Conservation (phyloP, 208 protist genomes). For the Trypanosoma caninum region DNA sequence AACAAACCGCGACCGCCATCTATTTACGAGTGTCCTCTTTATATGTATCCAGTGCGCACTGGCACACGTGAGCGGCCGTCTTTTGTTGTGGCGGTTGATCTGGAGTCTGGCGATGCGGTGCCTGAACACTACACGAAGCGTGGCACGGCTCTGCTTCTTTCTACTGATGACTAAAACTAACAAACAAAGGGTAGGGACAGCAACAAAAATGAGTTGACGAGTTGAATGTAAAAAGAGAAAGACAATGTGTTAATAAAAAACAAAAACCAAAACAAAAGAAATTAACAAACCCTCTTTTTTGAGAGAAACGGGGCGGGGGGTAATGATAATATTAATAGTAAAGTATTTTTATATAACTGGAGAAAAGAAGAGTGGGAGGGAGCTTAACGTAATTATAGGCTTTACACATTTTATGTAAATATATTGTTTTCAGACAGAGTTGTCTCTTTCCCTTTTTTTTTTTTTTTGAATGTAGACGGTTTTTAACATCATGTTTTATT, state of each 20-base stretch:
- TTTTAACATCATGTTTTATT: too few species aligned
- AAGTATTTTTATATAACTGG: too few species aligned
- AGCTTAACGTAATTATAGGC: too few species aligned
- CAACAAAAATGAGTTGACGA: neutral
- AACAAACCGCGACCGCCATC: constrained; percentile 73
- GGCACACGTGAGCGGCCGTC: constrained; percentile 95
- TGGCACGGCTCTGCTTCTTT: constrained; percentile 96
- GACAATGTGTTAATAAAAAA: neutral
- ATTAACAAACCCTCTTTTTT: too few species aligned
- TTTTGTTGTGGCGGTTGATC: constrained; percentile 95
- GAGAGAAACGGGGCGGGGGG: too few species aligned
- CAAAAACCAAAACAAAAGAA: neutral
- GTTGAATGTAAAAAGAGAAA: neutral
- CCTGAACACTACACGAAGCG: constrained; percentile 97
- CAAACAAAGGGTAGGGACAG: constrained; percentile 2
- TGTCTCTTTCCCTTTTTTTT: too few species aligned
- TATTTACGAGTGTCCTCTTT: constrained; percentile 95
- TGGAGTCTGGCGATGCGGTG: constrained; percentile 88
- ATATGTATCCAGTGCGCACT: constrained; percentile 97
- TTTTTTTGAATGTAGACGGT: too few species aligned
- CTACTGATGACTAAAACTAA: constrained; percentile 80
- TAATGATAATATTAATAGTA: too few species aligned
- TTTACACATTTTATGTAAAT: too few species aligned
- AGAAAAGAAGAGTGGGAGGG: too few species aligned
- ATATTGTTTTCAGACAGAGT: too few species aligned